These are phyloP conservation scores for Tricholoma saponaceum DNA, from an alignment of 768 basidiomycete species.

Conservation along the genomic window DNA sequence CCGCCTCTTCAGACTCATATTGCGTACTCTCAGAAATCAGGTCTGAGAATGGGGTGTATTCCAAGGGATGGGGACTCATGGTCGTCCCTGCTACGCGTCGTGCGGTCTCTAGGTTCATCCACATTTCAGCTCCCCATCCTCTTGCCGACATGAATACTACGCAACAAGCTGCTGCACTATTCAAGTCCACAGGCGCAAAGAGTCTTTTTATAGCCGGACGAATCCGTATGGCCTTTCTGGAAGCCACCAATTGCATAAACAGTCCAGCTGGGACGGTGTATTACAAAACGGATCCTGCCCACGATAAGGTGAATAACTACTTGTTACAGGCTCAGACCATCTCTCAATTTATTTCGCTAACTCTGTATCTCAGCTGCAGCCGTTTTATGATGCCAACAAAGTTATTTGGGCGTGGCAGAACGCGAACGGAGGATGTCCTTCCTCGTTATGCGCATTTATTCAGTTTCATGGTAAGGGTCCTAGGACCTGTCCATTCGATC, in stretches of 20 bases:
- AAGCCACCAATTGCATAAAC: slow-evolving; percentile 30
- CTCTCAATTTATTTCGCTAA: background rate
- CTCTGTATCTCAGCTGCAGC: slow-evolving; percentile 30
- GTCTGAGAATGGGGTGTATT: slow-evolving; percentile 10
- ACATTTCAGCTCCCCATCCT: slow-evolving; percentile 46
- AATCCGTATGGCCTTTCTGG: slow-evolving; percentile 28
- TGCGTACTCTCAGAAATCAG: slow-evolving; percentile 28
- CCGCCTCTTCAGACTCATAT: slow-evolving; percentile 17
- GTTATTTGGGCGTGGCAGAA: slow-evolving; percentile 38
- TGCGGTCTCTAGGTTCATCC: slow-evolving; percentile 25
- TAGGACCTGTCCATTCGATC: slow-evolving; percentile 33
- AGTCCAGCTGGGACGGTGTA: slow-evolving; percentile 18
- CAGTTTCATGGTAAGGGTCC: slow-evolving; percentile 45
- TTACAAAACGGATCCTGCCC: slow-evolving; percentile 44
- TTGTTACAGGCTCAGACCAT: too few relatives aligned
- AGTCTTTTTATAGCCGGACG: slow-evolving; percentile 42
- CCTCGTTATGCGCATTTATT: slow-evolving; percentile 37
- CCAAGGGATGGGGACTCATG: slow-evolving; percentile 34
- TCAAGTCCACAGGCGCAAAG: slow-evolving; percentile 32
- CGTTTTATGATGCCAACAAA: slow-evolving; percentile 38
- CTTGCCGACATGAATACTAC: slow-evolving; percentile 33
- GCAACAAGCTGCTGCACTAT: slow-evolving; percentile 37
- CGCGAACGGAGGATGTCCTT: slow-evolving; percentile 32
- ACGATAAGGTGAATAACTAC: slow-evolving; percentile 35
- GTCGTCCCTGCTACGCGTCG: slow-evolving; percentile 24